Evolutionary conservation across 768 basidiomycete species (phyloP).

Genomic region (Phanerochaete sordida): DNA sequence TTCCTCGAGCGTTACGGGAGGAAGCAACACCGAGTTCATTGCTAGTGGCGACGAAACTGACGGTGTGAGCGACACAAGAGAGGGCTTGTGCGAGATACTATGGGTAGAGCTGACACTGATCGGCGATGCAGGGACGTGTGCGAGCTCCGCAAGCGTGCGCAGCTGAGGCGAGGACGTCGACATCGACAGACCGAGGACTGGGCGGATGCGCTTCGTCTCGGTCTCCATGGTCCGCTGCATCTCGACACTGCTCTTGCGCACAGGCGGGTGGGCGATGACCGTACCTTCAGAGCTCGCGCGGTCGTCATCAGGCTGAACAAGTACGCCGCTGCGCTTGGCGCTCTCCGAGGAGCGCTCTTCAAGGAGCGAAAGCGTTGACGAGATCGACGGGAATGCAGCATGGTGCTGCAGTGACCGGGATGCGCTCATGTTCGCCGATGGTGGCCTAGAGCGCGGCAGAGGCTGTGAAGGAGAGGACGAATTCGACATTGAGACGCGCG

Average conservation of each 20-base stretch:
- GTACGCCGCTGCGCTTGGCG: slow-evolving; percentile 23
- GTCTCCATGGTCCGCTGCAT: neutral
- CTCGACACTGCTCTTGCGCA: slow-evolving; percentile 7
- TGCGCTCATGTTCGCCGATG: slow-evolving; percentile 13
- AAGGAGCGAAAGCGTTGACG: slow-evolving; percentile 23
- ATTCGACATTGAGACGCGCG: slow-evolving; percentile 3
- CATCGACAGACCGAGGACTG: slow-evolving; percentile 19
- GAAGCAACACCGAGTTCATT: neutral
- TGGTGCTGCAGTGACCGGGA: slow-evolving; percentile 32
- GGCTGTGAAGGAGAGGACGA: neutral
- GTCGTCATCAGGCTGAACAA: slow-evolving; percentile 7
- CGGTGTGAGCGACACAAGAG: slow-evolving; percentile 4
- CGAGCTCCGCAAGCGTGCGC: slow-evolving; percentile 20
- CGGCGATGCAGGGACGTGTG: slow-evolving; percentile 19
- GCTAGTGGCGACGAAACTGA: neutral
- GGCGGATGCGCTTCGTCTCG: slow-evolving; percentile 14
- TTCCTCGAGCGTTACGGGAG: slow-evolving; percentile 3
- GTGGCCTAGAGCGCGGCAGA: slow-evolving; percentile 5
- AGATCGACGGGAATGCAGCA: slow-evolving; percentile 25
- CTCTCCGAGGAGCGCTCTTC: slow-evolving; percentile 20
- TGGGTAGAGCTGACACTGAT: slow-evolving; percentile 1
- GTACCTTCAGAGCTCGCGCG: slow-evolving; percentile 16
- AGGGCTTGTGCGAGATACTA: slow-evolving; percentile 6
- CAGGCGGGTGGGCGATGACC: slow-evolving; percentile 5
- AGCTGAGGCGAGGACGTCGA: slow-evolving; percentile 24